These are phyloP conservation scores for Penicillium verhagenii DNA, from an alignment of 495 filamentous ascomycete genomes.

Conservation along the genomic window DNA sequence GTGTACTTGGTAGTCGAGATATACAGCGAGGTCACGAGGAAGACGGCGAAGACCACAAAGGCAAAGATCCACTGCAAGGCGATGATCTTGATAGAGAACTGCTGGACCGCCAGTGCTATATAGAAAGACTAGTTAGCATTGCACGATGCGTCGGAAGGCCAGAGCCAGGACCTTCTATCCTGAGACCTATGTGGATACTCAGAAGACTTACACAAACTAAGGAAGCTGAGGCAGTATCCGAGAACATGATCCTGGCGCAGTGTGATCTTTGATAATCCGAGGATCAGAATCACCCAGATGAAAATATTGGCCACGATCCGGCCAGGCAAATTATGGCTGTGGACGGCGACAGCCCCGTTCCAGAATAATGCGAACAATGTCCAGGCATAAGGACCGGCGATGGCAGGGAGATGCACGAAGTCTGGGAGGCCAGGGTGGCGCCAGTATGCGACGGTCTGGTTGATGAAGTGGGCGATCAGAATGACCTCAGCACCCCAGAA, in stretches of 20 bases:
- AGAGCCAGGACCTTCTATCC: too few relatives aligned
- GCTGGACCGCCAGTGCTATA: slow-evolving; percentile 68
- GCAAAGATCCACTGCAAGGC: slow-evolving; percentile 91
- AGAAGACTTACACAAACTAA: slow-evolving; percentile 58
- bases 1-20: slow-evolving; percentile 64
- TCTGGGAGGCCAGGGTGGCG: slow-evolving; percentile 64
- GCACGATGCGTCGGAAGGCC: too few relatives aligned
- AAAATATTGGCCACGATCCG: slow-evolving; percentile 80
- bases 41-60: slow-evolving; percentile 73
- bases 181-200: neutral
- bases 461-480: slow-evolving; percentile 76
- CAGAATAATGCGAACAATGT: slow-evolving; percentile 80
- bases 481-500: slow-evolving; percentile 73
- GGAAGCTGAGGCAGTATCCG: slow-evolving; percentile 71
- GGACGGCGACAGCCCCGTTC: slow-evolving; percentile 78
- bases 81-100: slow-evolving; percentile 67
- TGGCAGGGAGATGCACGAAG: slow-evolving; percentile 69
- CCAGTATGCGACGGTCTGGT: slow-evolving; percentile 75
- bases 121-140: neutral
- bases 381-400: slow-evolving; percentile 80
- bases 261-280: slow-evolving; percentile 69
- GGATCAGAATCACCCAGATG: slow-evolving; percentile 76
- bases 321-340: slow-evolving; percentile 57
- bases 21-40: slow-evolving; percentile 62
- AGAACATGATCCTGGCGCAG: slow-evolving; percentile 78